These are phyloP conservation scores for Colletotrichum aenigma DNA, from an alignment of 2,329 filamentous ascomycete species.

Conservation along the genomic window DNA sequence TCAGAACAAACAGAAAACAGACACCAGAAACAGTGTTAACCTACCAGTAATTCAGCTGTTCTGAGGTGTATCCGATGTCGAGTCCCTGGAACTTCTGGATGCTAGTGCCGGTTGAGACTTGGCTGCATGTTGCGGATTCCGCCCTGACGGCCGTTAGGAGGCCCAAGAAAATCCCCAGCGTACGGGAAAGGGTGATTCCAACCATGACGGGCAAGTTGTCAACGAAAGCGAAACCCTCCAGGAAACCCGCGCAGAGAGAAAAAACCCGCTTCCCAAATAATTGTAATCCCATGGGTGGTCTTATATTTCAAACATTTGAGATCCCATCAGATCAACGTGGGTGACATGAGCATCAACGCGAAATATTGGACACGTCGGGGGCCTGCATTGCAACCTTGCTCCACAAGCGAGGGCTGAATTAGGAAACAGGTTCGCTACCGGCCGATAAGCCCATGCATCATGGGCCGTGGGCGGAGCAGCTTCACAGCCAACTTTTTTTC, in stretches of 20 bases:
- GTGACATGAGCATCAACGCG: neutral
- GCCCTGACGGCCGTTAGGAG: neutral
- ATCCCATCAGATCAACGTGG: neutral
- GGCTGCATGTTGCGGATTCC: neutral
- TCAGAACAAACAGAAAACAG: neutral
- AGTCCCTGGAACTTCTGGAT: neutral
- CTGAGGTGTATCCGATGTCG: neutral
- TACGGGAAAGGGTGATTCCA: neutral
- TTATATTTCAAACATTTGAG: neutral
- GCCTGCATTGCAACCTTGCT: neutral
- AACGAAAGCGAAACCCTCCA: neutral
- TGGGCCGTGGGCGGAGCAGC: neutral
- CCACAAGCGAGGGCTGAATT: neutral
- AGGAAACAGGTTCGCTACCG: neutral
- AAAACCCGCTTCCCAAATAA: neutral
- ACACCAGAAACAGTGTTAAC: neutral
- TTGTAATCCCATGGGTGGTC: neutral
- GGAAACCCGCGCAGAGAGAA: neutral
- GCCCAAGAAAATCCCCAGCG: neutral
- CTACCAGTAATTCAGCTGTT: neutral
- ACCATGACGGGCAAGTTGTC: neutral
- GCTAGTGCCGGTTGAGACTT: neutral
- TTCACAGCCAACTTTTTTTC: neutral
- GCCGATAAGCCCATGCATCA: neutral
- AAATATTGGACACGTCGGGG: neutral